Evolutionary conservation across 257 asterid genomes (phyloP), one percentile per base, ranked within the genome.

Genomic region (Marsdenia floribunda): DNA sequence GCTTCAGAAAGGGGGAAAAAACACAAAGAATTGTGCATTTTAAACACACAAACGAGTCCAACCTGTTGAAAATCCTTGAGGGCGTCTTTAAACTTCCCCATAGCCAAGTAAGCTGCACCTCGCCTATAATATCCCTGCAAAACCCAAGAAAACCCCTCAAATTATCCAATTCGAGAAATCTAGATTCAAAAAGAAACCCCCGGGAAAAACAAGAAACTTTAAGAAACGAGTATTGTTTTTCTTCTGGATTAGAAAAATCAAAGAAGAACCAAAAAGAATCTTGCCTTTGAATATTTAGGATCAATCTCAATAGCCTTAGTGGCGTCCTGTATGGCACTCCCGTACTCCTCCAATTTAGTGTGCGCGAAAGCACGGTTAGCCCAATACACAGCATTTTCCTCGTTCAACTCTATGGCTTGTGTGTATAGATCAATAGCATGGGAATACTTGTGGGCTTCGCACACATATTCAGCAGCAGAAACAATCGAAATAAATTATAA

Each of bases 321-420:
- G 46, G 96, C 95, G 68, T 95, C 99, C 82, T 81, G 90, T 63
- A 95, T 92, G 68, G 99, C 99, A 81, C 99, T 95, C 3, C 98
- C 99, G 73, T 95, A 95, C 85, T 91, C 98, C 85, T 95, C 99
- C 90, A 95, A 78, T 82, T 92, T 95, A 70, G 94, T 74, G 79
- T 95, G 99, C 58, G 98, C 98, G 76, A 95, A 88, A 6, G 98
- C 97, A 73, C 99, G 97, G 81, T 95, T 95, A 73, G 99, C 97
- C 96, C 94, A 91, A 83, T 95, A 95, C 50, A 95, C 98, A 64
- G 98, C 97, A 88, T 85, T 90, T 63, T 82, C 89, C 63, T 75
- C 33, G 69, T 82, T 86, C 86, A 81, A 54, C 75, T 88, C 96
- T 42, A 95, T 95, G 71, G 98, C 99, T 87, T 88, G 97, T 46